Base-by-base conservation (phyloP, 2,329 filamentous ascomycete species). In the Dactylonectria macrodidyma region DNA sequence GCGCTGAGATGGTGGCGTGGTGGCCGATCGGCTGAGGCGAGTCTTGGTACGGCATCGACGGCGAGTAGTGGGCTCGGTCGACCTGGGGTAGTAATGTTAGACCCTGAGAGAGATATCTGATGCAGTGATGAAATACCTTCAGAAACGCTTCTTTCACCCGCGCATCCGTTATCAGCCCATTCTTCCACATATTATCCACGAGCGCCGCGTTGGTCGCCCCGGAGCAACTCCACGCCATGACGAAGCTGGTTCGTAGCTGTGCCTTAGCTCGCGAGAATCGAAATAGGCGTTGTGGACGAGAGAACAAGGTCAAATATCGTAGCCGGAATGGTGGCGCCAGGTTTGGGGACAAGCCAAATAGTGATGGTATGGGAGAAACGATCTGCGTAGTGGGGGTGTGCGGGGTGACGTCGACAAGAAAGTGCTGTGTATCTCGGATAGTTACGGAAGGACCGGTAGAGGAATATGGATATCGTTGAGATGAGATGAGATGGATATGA, bases 151-250 rank as follows among this genome's bases (percentile, higher is more conserved):
- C 85, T 76, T 91, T 93, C 38, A 97, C 93, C 26, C 87, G 84
- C 3, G 88, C 82, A 69, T 90, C 88, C n/a, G 86, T 91, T 72
- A 98, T 95, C 60, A 98, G 85, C 3, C 88, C 87, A 74, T 93
- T 89, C 47, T 82, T 85, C 79, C 85, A 91, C 65, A 99, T 86
- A 79, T 97, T 97, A 73, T 91, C 88, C 69, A 98, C 86, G 56
- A 99, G 87, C 64, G 91, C 90, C 47, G 83, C 81, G 80, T 98
- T 98, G 33, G 90, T 89, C 5, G 83, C 82, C 67, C 94, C 95
- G 7, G 92, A 93, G 80, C 93, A 94, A 73, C 90, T 89, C 96
- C 96, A 99, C 67, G 95, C 95, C 96, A 99, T 98, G 67, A 67
- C 80, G 74, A 79, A 60, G 58, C 57, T 59, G 11, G 63, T 60